Conservation (phyloP, 2,329 filamentous ascomycete genomes). For the Xylaria sp. region DNA sequence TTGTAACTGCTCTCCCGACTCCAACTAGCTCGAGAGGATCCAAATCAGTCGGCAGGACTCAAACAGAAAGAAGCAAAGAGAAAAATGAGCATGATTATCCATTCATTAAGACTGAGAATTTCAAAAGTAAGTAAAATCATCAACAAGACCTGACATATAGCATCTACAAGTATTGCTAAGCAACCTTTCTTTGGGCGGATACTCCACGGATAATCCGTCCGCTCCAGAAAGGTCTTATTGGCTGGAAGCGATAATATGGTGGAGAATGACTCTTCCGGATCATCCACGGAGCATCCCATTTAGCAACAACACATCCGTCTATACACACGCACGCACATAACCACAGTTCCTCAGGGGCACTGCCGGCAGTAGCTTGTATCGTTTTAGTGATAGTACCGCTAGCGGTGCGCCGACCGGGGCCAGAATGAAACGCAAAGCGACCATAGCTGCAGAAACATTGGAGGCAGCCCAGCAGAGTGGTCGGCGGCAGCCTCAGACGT, state of each 20-base stretch:
- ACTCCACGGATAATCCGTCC: constrained; percentile 28
- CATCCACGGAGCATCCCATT: constrained; percentile 19
- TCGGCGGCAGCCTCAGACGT: constrained; percentile 48
- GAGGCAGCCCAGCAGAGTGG: constrained; percentile 8
- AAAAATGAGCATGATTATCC: background rate
- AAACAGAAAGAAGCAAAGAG: background rate
- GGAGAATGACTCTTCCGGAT: constrained; percentile 12
- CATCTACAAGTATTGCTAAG: constrained; percentile 6
- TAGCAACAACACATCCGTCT: background rate
- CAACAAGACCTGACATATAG: background rate
- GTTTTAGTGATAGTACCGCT: background rate
- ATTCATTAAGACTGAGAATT: background rate
- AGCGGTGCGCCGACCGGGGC: background rate
- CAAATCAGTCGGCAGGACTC: background rate
- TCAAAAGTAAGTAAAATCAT: background rate
- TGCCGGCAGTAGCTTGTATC: background rate
- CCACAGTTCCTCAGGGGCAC: background rate
- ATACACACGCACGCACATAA: background rate
- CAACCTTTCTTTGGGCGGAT: constrained; percentile 16
- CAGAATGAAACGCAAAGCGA: constrained; percentile 38
- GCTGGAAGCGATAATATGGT: background rate
- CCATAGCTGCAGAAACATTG: background rate
- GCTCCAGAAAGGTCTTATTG: background rate
- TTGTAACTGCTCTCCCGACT: background rate
- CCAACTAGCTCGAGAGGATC: background rate